phyloP scores from a whole-genome alignment of 768 basidiomycete genomes.

The Pisolithus tinctorius region DNA sequence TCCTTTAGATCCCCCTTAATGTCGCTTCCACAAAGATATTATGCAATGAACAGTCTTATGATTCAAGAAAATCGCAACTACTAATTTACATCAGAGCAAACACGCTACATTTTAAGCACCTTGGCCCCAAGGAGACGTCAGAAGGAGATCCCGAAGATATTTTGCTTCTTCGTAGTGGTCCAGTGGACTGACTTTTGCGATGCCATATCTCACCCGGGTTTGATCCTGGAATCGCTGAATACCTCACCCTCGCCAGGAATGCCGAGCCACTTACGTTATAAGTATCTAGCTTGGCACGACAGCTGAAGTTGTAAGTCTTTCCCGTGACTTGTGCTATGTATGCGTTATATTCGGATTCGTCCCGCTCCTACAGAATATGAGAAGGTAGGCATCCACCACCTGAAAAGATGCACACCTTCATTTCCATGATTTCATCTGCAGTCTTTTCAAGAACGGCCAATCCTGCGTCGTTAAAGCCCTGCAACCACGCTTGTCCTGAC shows the following conservation, averaged over 20 bases:
- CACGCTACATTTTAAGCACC: background rate
- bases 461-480: constrained; percentile 93
- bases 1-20: constrained; percentile 29
- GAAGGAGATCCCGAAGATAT: constrained; percentile 51
- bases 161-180: constrained; percentile 67
- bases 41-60: background rate
- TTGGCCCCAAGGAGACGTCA: constrained; percentile 48
- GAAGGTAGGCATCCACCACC: background rate
- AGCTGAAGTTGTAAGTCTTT: constrained; percentile 72
- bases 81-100: too few relatives aligned
- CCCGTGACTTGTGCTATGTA: constrained; percentile 61
- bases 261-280: constrained; percentile 56
- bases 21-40: background rate
- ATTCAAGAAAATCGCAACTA: background rate
- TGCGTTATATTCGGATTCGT: constrained; percentile 51
- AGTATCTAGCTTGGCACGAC: constrained; percentile 81
- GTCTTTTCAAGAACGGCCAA: constrained; percentile 65
- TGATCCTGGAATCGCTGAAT: constrained; percentile 48
- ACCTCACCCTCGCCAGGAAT: background rate
- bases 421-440: constrained; percentile 70
- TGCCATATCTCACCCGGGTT: constrained; percentile 76
- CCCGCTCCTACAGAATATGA: constrained; percentile 39
- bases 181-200: constrained; percentile 56
- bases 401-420: constrained; percentile 43
- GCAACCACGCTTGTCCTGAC: constrained; percentile 86